Percentiles rank a stretch among this genome's conserved stretches.
Conservation (phyloP, 1,139 yeast genomes). For the Lizanozyma gosingica region DNA sequence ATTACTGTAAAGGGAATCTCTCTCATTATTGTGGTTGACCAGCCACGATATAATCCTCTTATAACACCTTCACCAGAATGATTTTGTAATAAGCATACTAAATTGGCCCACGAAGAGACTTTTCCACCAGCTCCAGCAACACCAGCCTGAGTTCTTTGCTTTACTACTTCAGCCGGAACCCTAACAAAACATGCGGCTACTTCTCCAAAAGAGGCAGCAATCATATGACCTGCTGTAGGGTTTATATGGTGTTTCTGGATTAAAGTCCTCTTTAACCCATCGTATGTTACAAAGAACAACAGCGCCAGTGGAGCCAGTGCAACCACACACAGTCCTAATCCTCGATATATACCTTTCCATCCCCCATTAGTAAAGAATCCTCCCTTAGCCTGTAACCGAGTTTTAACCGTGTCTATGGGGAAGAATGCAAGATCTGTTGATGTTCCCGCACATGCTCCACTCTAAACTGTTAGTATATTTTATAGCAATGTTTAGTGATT, state of each 20-base stretch:
- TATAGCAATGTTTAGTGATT: not conserved
- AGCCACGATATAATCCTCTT: conserved; percentile 82
- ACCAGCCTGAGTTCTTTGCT: conserved; percentile 86
- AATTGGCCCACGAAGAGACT: conserved; percentile 60
- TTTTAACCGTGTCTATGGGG: conserved; percentile 92
- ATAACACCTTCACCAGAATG: conserved; percentile 69
- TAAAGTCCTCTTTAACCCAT: conserved; percentile 48
- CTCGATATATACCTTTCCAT: conserved; percentile 81
- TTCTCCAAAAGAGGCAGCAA: conserved; percentile 83
- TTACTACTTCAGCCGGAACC: conserved; percentile 94
- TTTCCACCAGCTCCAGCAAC: conserved; percentile 39
- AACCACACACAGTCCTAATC: conserved; percentile 86
- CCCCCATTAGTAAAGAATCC: conserved; percentile 93
- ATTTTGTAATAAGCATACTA: conserved; percentile 46
- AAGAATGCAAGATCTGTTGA: conserved; percentile 90
- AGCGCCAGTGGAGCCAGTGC: conserved; percentile 96
- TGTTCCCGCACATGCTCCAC: conserved; percentile 96
- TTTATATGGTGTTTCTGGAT: not conserved
- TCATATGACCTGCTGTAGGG: conserved; percentile 49
- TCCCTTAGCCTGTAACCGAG: conserved; percentile 89
- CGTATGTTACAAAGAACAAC: conserved; percentile 83
- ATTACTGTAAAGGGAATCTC: conserved; percentile 94
- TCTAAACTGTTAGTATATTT: conserved; percentile 24
- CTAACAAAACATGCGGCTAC: conserved; percentile 87
- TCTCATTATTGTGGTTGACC: conserved; percentile 84